A percentile compares a stretch with the other conserved stretches of the same genome.
phyloP scores from a whole-genome alignment of 73 alveolate species.

The Paramecium primaurelia region DNA sequence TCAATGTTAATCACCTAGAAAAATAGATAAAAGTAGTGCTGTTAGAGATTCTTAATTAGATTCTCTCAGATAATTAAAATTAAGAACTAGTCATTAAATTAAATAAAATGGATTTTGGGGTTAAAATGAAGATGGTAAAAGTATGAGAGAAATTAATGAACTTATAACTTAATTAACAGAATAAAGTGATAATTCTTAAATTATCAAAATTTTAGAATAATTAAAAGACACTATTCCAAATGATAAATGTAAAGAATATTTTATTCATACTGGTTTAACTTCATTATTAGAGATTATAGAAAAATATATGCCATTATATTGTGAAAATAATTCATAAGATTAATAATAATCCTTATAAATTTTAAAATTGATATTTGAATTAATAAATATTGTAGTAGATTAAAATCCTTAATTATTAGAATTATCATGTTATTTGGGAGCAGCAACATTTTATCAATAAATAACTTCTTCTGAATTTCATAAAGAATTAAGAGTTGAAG shows the following conservation, averaged over 20 bases:
- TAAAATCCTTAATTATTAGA: slow-evolving; percentile 48
- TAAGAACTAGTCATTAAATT: neutral
- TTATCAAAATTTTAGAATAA: neutral
- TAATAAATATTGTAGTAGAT: slow-evolving; percentile 55
- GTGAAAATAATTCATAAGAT: slow-evolving; percentile 32
- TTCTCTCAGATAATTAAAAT: slow-evolving; percentile 2
- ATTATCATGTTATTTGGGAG: slow-evolving; percentile 54
- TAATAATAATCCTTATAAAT: slow-evolving; percentile 52
- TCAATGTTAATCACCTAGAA: neutral
- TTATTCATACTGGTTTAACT: neutral
- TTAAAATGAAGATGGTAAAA: slow-evolving; percentile 24
- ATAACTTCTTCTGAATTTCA: slow-evolving; percentile 49
- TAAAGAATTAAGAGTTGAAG: slow-evolving; percentile 66
- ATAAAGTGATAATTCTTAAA: neutral
- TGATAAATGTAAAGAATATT: slow-evolving; percentile 23
- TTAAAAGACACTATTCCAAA: neutral
- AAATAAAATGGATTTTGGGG: slow-evolving; percentile 48
- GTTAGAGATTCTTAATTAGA: slow-evolving; percentile 22
- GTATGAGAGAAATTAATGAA: slow-evolving; percentile 38
- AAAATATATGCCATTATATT: slow-evolving; percentile 42
- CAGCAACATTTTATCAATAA: neutral
- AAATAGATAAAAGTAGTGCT: neutral
- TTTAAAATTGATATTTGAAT: slow-evolving; percentile 33
- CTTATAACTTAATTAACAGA: neutral
- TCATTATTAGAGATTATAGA: neutral